Evolutionary conservation across 1,284 basidiomycete genomes (phyloP).

Genomic region (Exobasidium cylindrosporum): DNA sequence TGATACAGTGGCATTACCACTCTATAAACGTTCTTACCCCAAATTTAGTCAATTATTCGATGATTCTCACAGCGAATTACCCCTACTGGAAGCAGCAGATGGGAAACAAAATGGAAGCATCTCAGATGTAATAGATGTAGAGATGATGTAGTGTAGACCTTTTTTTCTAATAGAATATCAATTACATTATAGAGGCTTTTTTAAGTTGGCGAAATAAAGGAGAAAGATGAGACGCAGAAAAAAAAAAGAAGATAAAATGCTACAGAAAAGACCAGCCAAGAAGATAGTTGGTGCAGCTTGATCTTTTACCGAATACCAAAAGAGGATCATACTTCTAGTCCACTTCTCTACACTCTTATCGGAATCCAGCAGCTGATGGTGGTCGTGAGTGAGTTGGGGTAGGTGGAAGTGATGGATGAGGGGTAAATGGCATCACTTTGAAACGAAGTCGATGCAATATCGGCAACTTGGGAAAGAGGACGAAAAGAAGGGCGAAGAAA

Average conservation of each 20-base stretch:
- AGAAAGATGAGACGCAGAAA: background rate
- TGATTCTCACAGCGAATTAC: conserved; percentile 1
- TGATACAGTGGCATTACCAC: conserved; percentile 86
- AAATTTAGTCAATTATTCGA: conserved; percentile 60
- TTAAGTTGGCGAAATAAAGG: background rate
- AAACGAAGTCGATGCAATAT: conserved; percentile 57
- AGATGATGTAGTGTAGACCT: conserved; percentile 5
- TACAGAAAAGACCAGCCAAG: background rate
- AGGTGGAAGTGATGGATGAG: conserved; percentile 33
- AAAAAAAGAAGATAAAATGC: background rate
- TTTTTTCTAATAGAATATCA: background rate
- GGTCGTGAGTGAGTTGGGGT: conserved; percentile 33
- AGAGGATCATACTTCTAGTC: background rate
- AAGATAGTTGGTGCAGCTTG: too few relatives aligned
- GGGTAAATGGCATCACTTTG: conserved; percentile 32
- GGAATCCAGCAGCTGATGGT: conserved; percentile 17
- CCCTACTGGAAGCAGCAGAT: conserved; percentile 4
- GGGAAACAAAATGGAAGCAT: background rate
- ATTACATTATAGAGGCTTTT: background rate
- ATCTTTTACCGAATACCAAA: background rate
- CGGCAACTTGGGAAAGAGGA: conserved; percentile 94
- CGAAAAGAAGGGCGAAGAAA: conserved; percentile 75
- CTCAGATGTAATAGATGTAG: conserved; percentile 6
- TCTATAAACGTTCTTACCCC: conserved; percentile 87
- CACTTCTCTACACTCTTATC: conserved; percentile 7